Percentiles rank a stretch among this genome's conserved stretches.
Conservation (phyloP, 1,284 basidiomycete species). For the Bjerkandera adusta region DNA sequence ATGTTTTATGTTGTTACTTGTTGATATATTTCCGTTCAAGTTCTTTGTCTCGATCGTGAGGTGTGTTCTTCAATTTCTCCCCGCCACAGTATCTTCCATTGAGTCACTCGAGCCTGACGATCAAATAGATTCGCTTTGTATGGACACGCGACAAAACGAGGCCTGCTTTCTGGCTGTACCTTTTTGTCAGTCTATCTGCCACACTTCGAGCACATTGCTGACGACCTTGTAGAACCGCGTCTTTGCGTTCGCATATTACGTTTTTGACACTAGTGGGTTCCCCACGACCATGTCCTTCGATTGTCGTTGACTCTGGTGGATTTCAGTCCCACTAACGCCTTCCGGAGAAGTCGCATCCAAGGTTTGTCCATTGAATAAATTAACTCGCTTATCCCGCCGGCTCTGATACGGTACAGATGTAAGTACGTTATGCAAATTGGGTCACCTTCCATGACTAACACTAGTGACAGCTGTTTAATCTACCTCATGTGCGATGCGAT, state of each 20-base stretch:
- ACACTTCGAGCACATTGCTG: neutral
- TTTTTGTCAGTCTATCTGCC: constrained; percentile 24
- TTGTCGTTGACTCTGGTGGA: neutral
- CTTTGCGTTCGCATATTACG: constrained; percentile 16
- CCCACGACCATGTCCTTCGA: neutral
- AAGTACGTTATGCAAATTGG: neutral
- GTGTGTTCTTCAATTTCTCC: neutral
- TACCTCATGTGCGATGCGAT: constrained; percentile 20
- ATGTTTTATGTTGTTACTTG: neutral
- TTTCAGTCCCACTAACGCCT: neutral
- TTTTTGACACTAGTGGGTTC: constrained; percentile 12
- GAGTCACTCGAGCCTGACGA: neutral
- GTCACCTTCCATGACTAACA: neutral
- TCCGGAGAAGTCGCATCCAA: neutral
- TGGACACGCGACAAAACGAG: constrained; percentile 14
- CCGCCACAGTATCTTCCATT: neutral
- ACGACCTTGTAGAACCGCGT: constrained; percentile 17
- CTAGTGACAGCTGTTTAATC: constrained; percentile 9
- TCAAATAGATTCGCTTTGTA: constrained; percentile 15
- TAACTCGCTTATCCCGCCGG: neutral
- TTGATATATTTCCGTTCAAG: neutral
- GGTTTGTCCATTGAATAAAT: too few relatives aligned
- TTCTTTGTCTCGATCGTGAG: constrained; percentile 10
- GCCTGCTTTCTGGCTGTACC: constrained; percentile 20
- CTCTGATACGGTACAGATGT: neutral